Evolutionary conservation across 2,329 filamentous ascomycete genomes (phyloP), one percentile per base, ranked within the genome.

Genomic region (Pyrenophora seminiperda): DNA sequence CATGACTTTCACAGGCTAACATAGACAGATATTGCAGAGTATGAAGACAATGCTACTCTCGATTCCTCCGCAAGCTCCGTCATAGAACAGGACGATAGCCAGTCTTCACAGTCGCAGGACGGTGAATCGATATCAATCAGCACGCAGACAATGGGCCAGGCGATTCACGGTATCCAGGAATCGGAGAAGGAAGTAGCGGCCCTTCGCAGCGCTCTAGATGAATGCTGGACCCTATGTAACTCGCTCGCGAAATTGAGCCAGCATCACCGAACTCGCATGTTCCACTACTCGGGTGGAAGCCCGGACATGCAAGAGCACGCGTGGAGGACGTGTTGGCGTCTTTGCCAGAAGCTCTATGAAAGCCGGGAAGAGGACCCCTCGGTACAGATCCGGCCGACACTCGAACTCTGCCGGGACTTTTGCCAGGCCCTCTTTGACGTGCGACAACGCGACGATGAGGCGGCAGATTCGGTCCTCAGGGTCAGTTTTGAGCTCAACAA

Each of bases 401-500:
- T 97, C 30, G 91, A 96, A 69, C 78, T 96, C 4, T 96, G 91
- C 70, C 86, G 91, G 17, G 90, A 96, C 58, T 96, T 97, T 67
- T 96, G 91, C 63, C 91, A 96, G 73, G 84, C 91, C 0, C 77
- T 97, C 9, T 97, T 97, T 65, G 92, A 97, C 66, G 86, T 93
- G 14, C 83, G 92, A 31, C 82, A 88, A 52, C 86, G 86, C 57
- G 85, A 87, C 42, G 88, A 96, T 56, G 90, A 94, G 64, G 77
- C 84, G 1, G 83, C 88, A 0, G 93, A 97, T 71, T 96, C 92
- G 0, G 87, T 97, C 11, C 75, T 97, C 38, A 82, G 93, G 39
- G 92, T 97, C 59, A 96, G 90, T 75, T 96, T 96, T 68, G 93
- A 97, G 75, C 80, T 97, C 18, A 96, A 95, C 75, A 97, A 96